Percentiles rank a stretch among this genome's conserved stretches.
These are phyloP conservation scores for Corniculantispora saksenae DNA, from an alignment of 2,329 filamentous ascomycete genomes.

Conservation along the genomic window DNA sequence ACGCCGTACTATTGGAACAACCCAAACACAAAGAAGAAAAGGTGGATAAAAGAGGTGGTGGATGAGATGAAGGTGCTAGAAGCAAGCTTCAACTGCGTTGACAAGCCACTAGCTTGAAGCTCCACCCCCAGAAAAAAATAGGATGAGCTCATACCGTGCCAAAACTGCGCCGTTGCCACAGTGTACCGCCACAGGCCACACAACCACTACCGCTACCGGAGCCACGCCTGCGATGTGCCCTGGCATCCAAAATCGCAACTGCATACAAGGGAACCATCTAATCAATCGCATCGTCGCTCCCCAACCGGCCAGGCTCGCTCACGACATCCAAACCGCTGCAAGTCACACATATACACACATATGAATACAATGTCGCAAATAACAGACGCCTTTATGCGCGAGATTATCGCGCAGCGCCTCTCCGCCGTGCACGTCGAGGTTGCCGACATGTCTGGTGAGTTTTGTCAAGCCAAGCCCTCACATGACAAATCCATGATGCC, in stretches of 20 bases:
- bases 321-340: not conserved
- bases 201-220: constrained; percentile 20
- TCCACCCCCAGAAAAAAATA: constrained; percentile 11
- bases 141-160: constrained; percentile 38
- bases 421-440: constrained; percentile 81
- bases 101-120: not conserved
- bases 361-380: constrained; percentile 56
- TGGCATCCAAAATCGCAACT: constrained; percentile 20
- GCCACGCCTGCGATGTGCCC: constrained; percentile 2
- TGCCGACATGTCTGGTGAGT: constrained; percentile 84
- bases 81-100: constrained; percentile 4
- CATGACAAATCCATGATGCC: not conserved
- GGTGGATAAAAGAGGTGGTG: not conserved
- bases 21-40: not conserved
- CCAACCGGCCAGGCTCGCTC: not conserved
- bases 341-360: not conserved
- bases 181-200: constrained; percentile 12
- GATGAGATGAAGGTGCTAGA: not conserved
- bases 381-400: constrained; percentile 70
- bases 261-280: constrained; percentile 31
- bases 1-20: not conserved
- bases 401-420: constrained; percentile 69
- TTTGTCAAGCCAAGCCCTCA: not conserved
- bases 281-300: constrained; percentile 38
- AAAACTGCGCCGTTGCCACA: constrained; percentile 23